phyloP scores from a whole-genome alignment of 345 rosid genomes.

The Theobroma cacao region DNA sequence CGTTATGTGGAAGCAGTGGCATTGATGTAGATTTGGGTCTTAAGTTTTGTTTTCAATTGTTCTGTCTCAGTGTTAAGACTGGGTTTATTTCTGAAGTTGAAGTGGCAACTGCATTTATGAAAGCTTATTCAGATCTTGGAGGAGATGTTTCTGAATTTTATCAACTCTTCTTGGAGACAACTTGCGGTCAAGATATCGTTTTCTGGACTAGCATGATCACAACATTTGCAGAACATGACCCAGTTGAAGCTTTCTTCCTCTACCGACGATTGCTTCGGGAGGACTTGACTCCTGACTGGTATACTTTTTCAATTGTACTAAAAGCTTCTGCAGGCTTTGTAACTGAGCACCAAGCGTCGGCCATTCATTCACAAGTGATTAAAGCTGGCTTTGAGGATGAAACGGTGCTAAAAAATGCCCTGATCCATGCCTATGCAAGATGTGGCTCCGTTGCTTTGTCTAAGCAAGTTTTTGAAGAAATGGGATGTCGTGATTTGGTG shows the following conservation, averaged over 20 bases:
- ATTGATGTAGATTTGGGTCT: conserved; percentile 35
- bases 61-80: conserved; percentile 51
- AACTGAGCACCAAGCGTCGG: conserved; percentile 51
- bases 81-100: conserved; percentile 53
- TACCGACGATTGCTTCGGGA: conserved; percentile 48
- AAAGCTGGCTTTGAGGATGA: conserved; percentile 64
- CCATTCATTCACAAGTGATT: conserved; percentile 60
- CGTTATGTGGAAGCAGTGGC: conserved; percentile 43
- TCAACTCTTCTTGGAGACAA: conserved; percentile 55
- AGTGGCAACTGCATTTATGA: conserved; percentile 70
- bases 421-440: conserved; percentile 85
- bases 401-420: conserved; percentile 57
- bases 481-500: conserved; percentile 50
- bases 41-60: conserved; percentile 54
- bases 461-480: conserved; percentile 60
- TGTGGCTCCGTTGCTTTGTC: conserved; percentile 68
- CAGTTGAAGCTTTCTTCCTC: conserved; percentile 62
- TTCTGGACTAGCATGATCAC: conserved; percentile 83
- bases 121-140: conserved; percentile 68
- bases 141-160: conserved; percentile 55
- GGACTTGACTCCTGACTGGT: conserved; percentile 64
- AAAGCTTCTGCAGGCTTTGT: conserved; percentile 86
- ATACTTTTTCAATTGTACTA: conserved; percentile 66
- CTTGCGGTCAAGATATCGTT: conserved; percentile 45
- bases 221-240: conserved; percentile 64